These are phyloP conservation scores for Athelia psychrophila DNA, from an alignment of 1,284 basidiomycete genomes.

Conservation along the genomic window DNA sequence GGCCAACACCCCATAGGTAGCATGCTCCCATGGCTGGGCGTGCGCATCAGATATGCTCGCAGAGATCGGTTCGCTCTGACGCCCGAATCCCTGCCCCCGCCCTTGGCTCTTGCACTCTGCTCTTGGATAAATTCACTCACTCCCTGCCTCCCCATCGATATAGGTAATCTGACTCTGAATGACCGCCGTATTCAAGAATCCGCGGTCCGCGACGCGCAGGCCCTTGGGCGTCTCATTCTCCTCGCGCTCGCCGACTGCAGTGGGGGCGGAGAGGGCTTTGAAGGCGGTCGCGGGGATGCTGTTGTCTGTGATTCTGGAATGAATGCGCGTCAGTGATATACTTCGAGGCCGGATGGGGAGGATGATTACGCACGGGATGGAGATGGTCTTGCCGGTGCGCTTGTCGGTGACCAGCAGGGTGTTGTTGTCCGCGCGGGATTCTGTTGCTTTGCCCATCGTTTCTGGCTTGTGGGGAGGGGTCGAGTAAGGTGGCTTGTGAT, in stretches of 20 bases:
- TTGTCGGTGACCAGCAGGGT: slow-evolving; percentile 77
- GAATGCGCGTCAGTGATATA: slow-evolving; percentile 2
- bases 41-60: too few species aligned
- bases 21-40: too few species aligned
- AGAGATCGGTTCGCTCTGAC: too few species aligned
- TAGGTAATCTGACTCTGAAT: slow-evolving; percentile 81
- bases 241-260: slow-evolving; percentile 55
- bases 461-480: too few species aligned
- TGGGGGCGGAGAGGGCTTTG: slow-evolving; percentile 66
- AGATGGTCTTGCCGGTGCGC: slow-evolving; percentile 78
- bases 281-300: slow-evolving; percentile 78
- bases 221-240: slow-evolving; percentile 86
- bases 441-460: slow-evolving; percentile 45
- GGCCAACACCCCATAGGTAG: too few species aligned
- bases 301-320: slow-evolving; percentile 70
- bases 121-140: slow-evolving; percentile 46
- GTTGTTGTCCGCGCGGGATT: slow-evolving; percentile 30
- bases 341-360: background rate
- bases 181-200: slow-evolving; percentile 86
- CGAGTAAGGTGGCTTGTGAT: too few species aligned
- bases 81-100: too few species aligned
- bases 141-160: slow-evolving; percentile 83
- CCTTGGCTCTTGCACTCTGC: too few species aligned
- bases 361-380: slow-evolving; percentile 60
- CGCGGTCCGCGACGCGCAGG: slow-evolving; percentile 73